phyloP scores from a whole-genome alignment of 2,329 filamentous ascomycete species.

The Fusarium succisae region DNA sequence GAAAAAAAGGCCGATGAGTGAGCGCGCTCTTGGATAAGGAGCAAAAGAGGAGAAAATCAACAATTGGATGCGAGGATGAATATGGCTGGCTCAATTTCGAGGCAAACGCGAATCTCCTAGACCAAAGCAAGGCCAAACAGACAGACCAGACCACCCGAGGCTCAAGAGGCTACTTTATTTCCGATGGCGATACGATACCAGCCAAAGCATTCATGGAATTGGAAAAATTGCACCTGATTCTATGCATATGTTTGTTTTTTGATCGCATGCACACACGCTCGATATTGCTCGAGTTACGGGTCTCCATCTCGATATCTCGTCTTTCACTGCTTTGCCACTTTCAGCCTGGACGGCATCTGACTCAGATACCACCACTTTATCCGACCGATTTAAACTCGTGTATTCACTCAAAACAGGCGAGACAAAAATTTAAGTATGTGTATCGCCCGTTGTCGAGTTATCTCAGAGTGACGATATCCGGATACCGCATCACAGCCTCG shows the following conservation, averaged over 20 bases:
- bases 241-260: background rate
- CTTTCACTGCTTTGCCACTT: conserved; percentile 28
- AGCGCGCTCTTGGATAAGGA: background rate
- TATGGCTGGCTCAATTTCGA: conserved; percentile 29
- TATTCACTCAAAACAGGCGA: background rate
- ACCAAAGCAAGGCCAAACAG: conserved; percentile 9
- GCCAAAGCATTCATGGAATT: background rate
- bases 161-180: conserved; percentile 3
- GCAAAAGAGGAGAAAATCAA: conserved; percentile 16
- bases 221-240: background rate
- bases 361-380: conserved; percentile 23
- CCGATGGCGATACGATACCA: background rate
- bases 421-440: background rate
- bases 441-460: background rate
- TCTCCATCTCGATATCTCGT: conserved; percentile 4
- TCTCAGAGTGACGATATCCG: conserved; percentile 1
- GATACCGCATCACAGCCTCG: background rate
- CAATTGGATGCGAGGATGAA: conserved; percentile 27
- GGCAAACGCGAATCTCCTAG: conserved; percentile 29
- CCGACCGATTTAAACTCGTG: background rate
- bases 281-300: conserved; percentile 23
- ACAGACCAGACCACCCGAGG: conserved; percentile 24
- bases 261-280: background rate
- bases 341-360: conserved; percentile 30
- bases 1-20: background rate